These are phyloP conservation scores for Chlorella sorokiniana DNA, from an alignment of 139 green algal genomes.

Conservation along the genomic window DNA sequence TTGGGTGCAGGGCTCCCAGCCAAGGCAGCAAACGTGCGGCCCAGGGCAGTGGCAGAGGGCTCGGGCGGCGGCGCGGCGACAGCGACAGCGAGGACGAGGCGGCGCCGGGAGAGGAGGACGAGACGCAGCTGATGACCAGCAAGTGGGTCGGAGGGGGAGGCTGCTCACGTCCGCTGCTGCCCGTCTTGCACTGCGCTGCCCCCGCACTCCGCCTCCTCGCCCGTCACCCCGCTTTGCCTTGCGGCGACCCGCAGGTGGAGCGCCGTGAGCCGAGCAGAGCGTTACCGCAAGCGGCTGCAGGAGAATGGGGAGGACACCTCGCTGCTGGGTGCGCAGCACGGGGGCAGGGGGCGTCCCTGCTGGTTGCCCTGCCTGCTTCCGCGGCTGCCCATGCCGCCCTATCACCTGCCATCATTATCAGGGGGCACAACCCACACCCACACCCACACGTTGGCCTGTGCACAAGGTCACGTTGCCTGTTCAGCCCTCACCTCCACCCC, in stretches of 20 bases:
- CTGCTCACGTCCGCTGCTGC: not conserved
- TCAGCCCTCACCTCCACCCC: not conserved
- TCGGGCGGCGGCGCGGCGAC: constrained; percentile 18
- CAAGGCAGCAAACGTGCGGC: not conserved
- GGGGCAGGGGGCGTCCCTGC: not conserved
- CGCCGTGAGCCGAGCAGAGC: constrained; percentile 62
- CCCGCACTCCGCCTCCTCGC: not conserved
- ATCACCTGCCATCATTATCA: too few relatives aligned
- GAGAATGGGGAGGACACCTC: constrained; percentile 56
- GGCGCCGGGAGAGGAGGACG: constrained; percentile 51
- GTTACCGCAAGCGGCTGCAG: constrained; percentile 75
- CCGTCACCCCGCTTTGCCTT: not conserved
- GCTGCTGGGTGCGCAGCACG: constrained; percentile 2
- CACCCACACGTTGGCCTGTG: too few relatives aligned
- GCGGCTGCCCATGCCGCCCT: not conserved
- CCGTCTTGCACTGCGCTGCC: too few relatives aligned
- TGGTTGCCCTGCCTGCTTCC: too few relatives aligned
- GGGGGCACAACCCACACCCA: too few relatives aligned
- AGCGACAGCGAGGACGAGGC: constrained; percentile 34
- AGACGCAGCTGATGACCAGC: constrained; percentile 53
- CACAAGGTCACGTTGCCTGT: not conserved
- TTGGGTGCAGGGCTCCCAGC: not conserved
- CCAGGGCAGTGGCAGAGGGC: constrained; percentile 16
- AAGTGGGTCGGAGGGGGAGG: constrained; percentile 35
- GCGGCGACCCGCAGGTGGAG: constrained; percentile 62